Conservation (phyloP, 345 rosid genomes). For the Turnera subulata region DNA sequence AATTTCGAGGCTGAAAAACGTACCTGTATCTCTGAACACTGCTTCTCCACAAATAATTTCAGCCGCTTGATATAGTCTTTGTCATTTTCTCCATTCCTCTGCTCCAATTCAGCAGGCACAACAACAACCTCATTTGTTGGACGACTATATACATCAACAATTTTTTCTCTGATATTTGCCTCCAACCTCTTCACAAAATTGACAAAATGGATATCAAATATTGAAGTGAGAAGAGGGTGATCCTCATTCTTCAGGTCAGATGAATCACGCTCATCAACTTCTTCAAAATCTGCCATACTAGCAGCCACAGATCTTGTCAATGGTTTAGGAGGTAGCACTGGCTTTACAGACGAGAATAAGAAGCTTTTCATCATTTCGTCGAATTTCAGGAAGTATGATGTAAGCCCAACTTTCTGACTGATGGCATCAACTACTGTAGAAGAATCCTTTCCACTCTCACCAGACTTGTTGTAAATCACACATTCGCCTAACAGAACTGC, state of each 20-base stretch:
- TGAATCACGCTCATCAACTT: slow-evolving; percentile 43
- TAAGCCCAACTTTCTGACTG: slow-evolving; percentile 86
- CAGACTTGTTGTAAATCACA: slow-evolving; percentile 63
- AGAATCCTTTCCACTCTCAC: slow-evolving; percentile 74
- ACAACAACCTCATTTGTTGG: slow-evolving; percentile 80
- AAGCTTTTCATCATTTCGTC: slow-evolving; percentile 86
- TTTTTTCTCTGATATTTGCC: slow-evolving; percentile 57
- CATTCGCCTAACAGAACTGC: slow-evolving; percentile 88
- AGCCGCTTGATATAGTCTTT: slow-evolving; percentile 67
- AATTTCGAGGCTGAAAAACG: neutral
- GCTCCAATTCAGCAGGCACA: slow-evolving; percentile 86
- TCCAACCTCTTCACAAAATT: slow-evolving; percentile 57
- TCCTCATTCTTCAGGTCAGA: slow-evolving; percentile 57
- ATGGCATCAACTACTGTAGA: slow-evolving; percentile 73
- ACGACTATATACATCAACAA: slow-evolving; percentile 69
- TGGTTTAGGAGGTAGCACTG: slow-evolving; percentile 48
- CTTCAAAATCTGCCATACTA: slow-evolving; percentile 77
- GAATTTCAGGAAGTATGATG: slow-evolving; percentile 69
- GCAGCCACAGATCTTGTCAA: slow-evolving; percentile 79
- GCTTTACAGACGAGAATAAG: slow-evolving; percentile 56
- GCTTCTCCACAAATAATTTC: slow-evolving; percentile 75
- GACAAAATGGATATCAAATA: slow-evolving; percentile 57
- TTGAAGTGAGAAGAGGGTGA: slow-evolving; percentile 59
- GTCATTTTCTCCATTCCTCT: slow-evolving; percentile 65
- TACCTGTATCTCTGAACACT: slow-evolving; percentile 90